phyloP scores from a whole-genome alignment of 2,329 filamentous ascomycete species.

The Meredithiella fracta region DNA sequence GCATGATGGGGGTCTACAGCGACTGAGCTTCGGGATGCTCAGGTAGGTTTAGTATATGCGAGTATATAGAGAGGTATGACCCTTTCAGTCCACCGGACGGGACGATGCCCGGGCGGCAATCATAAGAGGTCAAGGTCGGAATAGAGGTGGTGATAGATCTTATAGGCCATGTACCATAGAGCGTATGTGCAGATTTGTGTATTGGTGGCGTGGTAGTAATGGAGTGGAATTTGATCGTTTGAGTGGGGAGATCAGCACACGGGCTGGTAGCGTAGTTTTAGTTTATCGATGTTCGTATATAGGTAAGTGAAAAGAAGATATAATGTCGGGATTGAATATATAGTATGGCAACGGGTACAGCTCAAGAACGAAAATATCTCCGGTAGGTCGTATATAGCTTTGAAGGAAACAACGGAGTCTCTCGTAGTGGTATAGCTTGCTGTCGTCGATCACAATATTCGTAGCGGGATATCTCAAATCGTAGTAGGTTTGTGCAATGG shows the following conservation, averaged over 20 bases:
- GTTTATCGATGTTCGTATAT: neutral
- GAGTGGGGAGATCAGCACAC: neutral
- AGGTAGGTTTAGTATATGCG: neutral
- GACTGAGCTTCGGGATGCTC: neutral
- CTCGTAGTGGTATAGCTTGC: neutral
- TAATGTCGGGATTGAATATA: too few species aligned
- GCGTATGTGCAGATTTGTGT: neutral
- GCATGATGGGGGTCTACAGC: slow-evolving; percentile 24
- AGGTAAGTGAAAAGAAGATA: neutral
- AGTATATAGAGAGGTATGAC: neutral
- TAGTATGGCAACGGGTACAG: too few species aligned
- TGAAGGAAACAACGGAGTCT: too few species aligned
- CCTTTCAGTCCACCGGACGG: slow-evolving; percentile 15
- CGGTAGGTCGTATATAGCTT: too few species aligned
- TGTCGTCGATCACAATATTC: neutral
- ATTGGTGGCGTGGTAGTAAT: neutral
- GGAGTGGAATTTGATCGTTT: neutral
- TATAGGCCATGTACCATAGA: neutral
- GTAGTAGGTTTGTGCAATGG: neutral
- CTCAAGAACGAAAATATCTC: too few species aligned
- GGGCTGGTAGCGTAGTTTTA: neutral
- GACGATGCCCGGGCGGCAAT: slow-evolving; percentile 15
- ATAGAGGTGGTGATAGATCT: neutral
- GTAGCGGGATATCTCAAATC: neutral
- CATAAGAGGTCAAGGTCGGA: slow-evolving; percentile 10